Conservation (phyloP, 164 flowering plant genomes). For the Dillenia turbinata region DNA sequence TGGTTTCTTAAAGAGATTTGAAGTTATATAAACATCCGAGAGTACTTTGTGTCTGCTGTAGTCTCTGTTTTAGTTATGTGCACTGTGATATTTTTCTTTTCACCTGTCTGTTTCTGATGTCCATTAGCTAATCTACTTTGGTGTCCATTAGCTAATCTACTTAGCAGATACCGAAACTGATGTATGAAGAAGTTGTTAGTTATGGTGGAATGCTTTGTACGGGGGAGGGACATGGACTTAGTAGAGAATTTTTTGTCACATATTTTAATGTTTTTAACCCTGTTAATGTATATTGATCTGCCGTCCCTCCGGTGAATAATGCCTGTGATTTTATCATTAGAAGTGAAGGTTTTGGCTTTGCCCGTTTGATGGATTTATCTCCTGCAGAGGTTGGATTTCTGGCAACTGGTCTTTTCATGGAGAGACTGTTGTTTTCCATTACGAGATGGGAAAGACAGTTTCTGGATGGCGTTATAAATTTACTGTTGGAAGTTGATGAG, state of each 20-base stretch:
- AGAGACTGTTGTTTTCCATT: slow-evolving; percentile 66
- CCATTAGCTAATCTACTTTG: too few relatives aligned
- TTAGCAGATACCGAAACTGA: slow-evolving; percentile 55
- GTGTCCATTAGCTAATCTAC: too few relatives aligned
- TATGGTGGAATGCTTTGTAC: slow-evolving; percentile 22
- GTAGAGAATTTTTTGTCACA: slow-evolving; percentile 37
- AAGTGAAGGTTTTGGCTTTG: slow-evolving; percentile 79
- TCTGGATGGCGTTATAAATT: slow-evolving; percentile 53
- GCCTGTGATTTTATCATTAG: slow-evolving; percentile 16
- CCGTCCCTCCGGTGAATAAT: slow-evolving; percentile 18
- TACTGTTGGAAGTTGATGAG: slow-evolving; percentile 49
- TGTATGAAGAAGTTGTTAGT: slow-evolving; percentile 38
- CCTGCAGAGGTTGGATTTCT: slow-evolving; percentile 73
- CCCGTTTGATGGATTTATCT: slow-evolving; percentile 77
- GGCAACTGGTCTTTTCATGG: slow-evolving; percentile 67
- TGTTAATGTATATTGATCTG: slow-evolving; percentile 50
- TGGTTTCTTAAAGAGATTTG: too few relatives aligned
- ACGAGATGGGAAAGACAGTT: slow-evolving; percentile 48
- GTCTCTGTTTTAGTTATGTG: too few relatives aligned
- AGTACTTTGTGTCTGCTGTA: too few relatives aligned
- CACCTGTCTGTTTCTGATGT: too few relatives aligned
- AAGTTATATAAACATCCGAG: too few relatives aligned
- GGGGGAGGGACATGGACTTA: slow-evolving; percentile 19
- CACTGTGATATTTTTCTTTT: too few relatives aligned
- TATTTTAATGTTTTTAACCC: slow-evolving; percentile 71